Evolutionary conservation across 2,329 filamentous ascomycete genomes (phyloP).

Genomic region (Exophiala spinifera): DNA sequence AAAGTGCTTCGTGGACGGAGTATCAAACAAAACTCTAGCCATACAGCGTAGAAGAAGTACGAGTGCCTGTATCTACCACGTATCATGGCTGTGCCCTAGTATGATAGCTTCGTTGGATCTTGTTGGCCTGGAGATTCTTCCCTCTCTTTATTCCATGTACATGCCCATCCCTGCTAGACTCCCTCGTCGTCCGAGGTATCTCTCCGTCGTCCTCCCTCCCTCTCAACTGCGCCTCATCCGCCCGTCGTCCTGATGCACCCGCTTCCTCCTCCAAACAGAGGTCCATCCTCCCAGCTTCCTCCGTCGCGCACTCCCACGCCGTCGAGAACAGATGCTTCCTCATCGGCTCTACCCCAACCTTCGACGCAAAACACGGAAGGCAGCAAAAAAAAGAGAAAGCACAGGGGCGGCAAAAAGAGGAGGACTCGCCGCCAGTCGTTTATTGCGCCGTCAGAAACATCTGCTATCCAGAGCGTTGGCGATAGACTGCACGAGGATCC

Average conservation of each 20-base stretch:
- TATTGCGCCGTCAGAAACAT: slow-evolving; percentile 58
- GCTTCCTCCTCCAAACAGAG: slow-evolving; percentile 25
- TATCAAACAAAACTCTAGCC: too few species aligned
- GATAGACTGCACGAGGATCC: slow-evolving; percentile 37
- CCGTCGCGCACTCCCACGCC: slow-evolving; percentile 16
- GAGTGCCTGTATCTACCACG: too few species aligned
- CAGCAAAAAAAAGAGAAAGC: slow-evolving; percentile 63
- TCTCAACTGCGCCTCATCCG: neutral
- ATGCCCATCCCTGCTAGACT: too few species aligned
- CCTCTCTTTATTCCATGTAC: too few species aligned
- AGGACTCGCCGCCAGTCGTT: slow-evolving; percentile 77
- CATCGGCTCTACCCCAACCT: neutral
- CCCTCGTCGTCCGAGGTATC: too few species aligned
- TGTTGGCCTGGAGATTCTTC: too few species aligned
- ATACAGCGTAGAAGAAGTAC: too few species aligned
- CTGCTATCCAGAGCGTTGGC: slow-evolving; percentile 28
- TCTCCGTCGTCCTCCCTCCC: neutral
- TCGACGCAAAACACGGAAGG: slow-evolving; percentile 8
- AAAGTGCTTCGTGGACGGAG: too few species aligned
- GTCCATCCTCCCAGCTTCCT: slow-evolving; percentile 7
- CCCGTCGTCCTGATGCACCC: slow-evolving; percentile 22
- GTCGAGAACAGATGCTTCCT: slow-evolving; percentile 6
- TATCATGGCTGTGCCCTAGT: too few species aligned
- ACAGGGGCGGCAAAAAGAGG: slow-evolving; percentile 75
- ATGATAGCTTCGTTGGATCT: too few species aligned